Evolutionary conservation across 352 stramenopile species (phyloP).

Genomic region (Plasmopara muralis): DNA sequence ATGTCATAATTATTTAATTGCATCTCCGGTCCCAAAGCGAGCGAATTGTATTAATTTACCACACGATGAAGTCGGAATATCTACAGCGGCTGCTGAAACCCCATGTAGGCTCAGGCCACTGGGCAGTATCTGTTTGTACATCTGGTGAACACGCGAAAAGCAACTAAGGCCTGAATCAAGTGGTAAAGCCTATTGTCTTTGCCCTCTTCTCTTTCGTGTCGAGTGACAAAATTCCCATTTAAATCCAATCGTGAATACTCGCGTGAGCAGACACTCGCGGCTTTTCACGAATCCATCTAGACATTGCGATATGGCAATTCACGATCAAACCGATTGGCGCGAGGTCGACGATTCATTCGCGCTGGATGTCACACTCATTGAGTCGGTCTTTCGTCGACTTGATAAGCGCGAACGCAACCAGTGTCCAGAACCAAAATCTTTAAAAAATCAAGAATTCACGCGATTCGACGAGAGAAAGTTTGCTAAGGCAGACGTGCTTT

Average conservation of each 20-base stretch:
- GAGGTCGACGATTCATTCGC: constrained; percentile 32
- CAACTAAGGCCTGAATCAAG: constrained; percentile 11
- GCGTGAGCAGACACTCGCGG: constrained; percentile 10
- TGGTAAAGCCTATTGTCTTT: constrained; percentile 64
- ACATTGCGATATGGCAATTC: constrained; percentile 24
- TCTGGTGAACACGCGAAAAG: constrained; percentile 6
- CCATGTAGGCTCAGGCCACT: constrained; percentile 41
- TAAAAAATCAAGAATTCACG: constrained; percentile 6
- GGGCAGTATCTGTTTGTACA: constrained; percentile 2
- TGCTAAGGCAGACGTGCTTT: constrained; percentile 50
- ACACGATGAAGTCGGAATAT: constrained; percentile 40
- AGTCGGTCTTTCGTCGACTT: constrained; percentile 43
- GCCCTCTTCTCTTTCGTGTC: constrained; percentile 61
- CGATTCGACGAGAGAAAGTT: constrained; percentile 39
- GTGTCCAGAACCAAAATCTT: constrained; percentile 1
- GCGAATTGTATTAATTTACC: constrained; percentile 34
- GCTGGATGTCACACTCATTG: constrained; percentile 47
- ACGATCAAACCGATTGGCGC: constrained; percentile 49
- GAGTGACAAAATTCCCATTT: constrained; percentile 50
- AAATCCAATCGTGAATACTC: constrained; percentile 4
- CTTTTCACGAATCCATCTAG: constrained; percentile 7
- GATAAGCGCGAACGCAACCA: constrained; percentile 12
- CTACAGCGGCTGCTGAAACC: constrained; percentile 51
- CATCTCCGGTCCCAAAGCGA: constrained; percentile 21
- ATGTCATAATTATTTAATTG: constrained; percentile 38